Base-by-base conservation (phyloP, 352 stramenopile species). In the Phytophthora lateralis region DNA sequence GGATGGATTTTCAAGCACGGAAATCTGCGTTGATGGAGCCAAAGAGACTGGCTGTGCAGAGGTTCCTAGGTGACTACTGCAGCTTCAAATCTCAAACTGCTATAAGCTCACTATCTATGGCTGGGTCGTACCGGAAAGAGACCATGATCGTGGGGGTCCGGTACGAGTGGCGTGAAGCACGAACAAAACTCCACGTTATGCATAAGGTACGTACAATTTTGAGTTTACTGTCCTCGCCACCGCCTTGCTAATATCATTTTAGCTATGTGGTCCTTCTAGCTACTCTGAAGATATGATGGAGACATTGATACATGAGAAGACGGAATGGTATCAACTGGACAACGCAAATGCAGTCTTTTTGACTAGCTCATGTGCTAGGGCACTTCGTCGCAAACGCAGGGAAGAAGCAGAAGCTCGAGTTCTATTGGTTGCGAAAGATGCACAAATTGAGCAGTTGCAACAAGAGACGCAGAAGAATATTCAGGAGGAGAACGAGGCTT, bases 161-260 rank as follows among this genome's bases (percentile, higher is more conserved):
- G 10, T 74, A 88, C n/a, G 85, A 93, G 61, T 92, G 80, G 80
- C 60, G 78, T 27, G 71, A 90, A 54, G 85, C 69, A 6, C 76
- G 76, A 46, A 87, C 81, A 7, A 87, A 89, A 47, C 62, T 93
- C 8, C 55, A 80, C 10, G 61, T 85, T 4, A 73, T 66, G 29
- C 79, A 93, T 46, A 88, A 91, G 77, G 82, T 90, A 51, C 34
- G 54, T 35, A 6, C n/a, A 85, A 60, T 65, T 71, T 49, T 26
- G 32, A 24, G 11, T 6, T 39, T 18, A 7, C 24, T 15, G 26
- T 11, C n/a, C 11, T 38, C 12, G 30, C 24, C 0, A 30, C 10
- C 15, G 14, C 12, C 14, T 27, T 55, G 14, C n/a, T 39, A 6
- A 43, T 15, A 7, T 20, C 9, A 30, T 54, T 49, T 21, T 29